These are phyloP conservation scores for Plasmodium billcollinsi DNA, from an alignment of 169 alveolate species.

Conservation along the genomic window DNA sequence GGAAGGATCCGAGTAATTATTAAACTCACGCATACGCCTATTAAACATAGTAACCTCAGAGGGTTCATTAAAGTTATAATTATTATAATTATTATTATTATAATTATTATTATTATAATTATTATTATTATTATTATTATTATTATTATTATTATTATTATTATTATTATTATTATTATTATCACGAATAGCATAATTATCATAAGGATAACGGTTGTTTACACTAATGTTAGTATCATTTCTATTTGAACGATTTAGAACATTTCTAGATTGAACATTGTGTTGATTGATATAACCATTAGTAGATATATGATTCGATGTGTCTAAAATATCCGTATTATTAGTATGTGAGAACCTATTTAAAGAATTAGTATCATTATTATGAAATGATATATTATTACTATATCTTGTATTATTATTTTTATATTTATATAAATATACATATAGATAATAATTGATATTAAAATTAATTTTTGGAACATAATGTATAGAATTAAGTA, in stretches of 20 bases:
- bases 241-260: constrained; percentile 8
- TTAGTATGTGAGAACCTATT: constrained; percentile 27
- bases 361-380: constrained; percentile 19
- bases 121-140: not conserved
- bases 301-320: constrained; percentile 6
- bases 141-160: not conserved
- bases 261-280: not conserved
- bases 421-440: constrained; percentile 45
- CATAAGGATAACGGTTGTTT: not conserved
- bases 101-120: not conserved
- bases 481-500: constrained; percentile 60
- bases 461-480: constrained; percentile 64
- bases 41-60: constrained; percentile 74
- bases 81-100: constrained; percentile 1
- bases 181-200: not conserved
- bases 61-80: constrained; percentile 44
- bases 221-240: not conserved
- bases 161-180: not conserved
- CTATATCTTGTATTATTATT: constrained; percentile 34
- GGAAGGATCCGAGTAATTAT: constrained; percentile 33
- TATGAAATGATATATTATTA: constrained; percentile 2
- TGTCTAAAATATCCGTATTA: constrained; percentile 25
- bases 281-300: no score
- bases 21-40: constrained; percentile 59
- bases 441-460: constrained; percentile 59